Evolutionary conservation across 2,329 filamentous ascomycete species (phyloP).

Genomic region (Penicillium janthinellum): DNA sequence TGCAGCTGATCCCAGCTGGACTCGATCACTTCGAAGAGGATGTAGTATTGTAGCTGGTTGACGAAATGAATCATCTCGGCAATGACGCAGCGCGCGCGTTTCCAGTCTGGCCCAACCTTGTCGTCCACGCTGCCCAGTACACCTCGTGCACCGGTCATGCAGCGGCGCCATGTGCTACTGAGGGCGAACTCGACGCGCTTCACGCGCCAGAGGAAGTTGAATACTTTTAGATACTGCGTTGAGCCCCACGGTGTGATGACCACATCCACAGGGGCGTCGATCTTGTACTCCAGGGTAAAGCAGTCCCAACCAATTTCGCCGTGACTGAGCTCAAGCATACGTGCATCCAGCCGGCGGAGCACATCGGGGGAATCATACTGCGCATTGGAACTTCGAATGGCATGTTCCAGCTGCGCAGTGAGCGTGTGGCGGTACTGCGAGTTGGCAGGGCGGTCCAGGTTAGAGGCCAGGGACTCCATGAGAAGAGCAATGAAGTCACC

Average conservation of each 20-base stretch:
- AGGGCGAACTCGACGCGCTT: conserved; percentile 97
- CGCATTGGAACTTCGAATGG: conserved; percentile 93
- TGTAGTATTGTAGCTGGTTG: conserved; percentile 96
- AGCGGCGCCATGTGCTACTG: conserved; percentile 86
- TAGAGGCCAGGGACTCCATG: conserved; percentile 93
- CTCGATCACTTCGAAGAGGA: conserved; percentile 97
- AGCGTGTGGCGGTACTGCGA: conserved; percentile 95
- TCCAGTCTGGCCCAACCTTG: conserved; percentile 79
- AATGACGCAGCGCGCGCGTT: conserved; percentile 80
- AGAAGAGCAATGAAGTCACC: conserved; percentile 96
- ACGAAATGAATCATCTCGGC: conserved; percentile 99
- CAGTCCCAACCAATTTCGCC: conserved; percentile 99
- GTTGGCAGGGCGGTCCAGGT: conserved; percentile 92
- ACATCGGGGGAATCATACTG: conserved; percentile 94
- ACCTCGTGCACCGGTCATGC: conserved; percentile 92
- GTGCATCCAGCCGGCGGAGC: conserved; percentile 86
- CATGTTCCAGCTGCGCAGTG: conserved; percentile 96
- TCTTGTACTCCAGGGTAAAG: conserved; percentile 98
- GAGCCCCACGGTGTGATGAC: conserved; percentile 95
- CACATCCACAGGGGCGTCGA: conserved; percentile 93
- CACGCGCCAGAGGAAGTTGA: conserved; percentile 98
- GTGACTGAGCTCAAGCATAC: conserved; percentile 94
- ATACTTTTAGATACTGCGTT: conserved; percentile 96
- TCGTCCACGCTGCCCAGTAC: conserved; percentile 78
- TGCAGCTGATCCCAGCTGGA: conserved; percentile 92